Evolutionary conservation across 495 filamentous ascomycete genomes (phyloP), one percentile per base, ranked within the genome.

Genomic region (Aspergillus haitiensis): DNA sequence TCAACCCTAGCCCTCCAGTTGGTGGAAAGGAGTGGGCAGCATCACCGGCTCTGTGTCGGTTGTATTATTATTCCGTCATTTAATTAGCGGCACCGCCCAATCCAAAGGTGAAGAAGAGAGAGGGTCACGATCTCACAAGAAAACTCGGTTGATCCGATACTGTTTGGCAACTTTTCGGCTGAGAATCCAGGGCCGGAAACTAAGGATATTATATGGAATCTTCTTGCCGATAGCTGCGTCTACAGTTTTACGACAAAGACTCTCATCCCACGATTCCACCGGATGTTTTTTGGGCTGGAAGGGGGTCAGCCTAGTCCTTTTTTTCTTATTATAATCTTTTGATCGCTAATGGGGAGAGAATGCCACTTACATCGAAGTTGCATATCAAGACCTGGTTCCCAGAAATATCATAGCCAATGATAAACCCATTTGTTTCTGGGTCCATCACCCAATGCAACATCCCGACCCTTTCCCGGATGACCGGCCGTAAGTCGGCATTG

Each of bases 381-480:
- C 70, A 71, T 12, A 78, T 76, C 27, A 74, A 58, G 1, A 76
- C 75, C 55, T 78, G 73, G 34, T 71, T 77, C 1, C 64, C 73
- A 18, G 59, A 60, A 10, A 78, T 59, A 52, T 76, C 65, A 59
- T 78, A 77, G 1, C 66, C 73, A 32, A 78, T 77, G 13, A 78
- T 72, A 42, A 78, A 75, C 0, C 75, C 76, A 0, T 71, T 64
- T 4, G 67, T 66, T 33, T 72, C 64, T 2, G 75, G 76, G 40
- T 77, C 73, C 66, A 73, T 75, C n/a, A 77, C 62, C 75, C 72
- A 78, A 54, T 73, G 71, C 33, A 78, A 61, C 73, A 78, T 77
- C 13, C 75, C 75, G 39, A 77, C 73, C n/a, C 67, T 60, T 1
- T 71, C 68, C 13, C 66, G 63, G 7, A 78, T 44, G 4, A 77